These are phyloP conservation scores for Sicyos baderoa DNA, from an alignment of 306 rosid genomes.

Conservation along the genomic window DNA sequence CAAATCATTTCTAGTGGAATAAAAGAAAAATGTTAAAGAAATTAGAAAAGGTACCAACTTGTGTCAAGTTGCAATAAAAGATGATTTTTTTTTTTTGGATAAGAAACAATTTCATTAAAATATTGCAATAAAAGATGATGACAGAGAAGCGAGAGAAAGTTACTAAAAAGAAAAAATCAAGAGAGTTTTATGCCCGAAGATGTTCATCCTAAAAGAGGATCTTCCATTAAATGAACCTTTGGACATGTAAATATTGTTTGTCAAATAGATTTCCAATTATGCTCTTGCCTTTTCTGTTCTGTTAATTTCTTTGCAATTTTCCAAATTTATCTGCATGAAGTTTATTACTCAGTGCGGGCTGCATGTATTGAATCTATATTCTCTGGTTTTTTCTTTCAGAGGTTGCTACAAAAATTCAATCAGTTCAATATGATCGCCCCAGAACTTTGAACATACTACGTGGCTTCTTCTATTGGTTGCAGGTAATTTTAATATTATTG, in stretches of 20 bases:
- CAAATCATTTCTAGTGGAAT: no score
- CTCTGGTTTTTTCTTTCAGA: conserved; percentile 33
- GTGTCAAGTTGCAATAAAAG: no score
- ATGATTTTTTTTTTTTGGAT: no score
- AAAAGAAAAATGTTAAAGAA: no score
- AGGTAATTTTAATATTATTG: conserved; percentile 35
- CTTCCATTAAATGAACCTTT: not conserved
- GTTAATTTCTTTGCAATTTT: not conserved
- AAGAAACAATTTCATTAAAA: no score
- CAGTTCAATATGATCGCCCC: conserved; percentile 25
- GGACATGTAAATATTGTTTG: not conserved
- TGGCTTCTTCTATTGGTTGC: conserved; percentile 65
- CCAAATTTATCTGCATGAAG: not conserved
- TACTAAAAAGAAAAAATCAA: no score
- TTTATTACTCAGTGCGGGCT: not conserved
- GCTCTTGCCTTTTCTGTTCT: not conserved
- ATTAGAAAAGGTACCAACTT: no score
- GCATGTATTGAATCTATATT: not conserved
- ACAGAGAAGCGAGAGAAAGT: no score
- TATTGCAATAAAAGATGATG: no score
- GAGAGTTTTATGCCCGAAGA: no score
- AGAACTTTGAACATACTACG: conserved; percentile 54
- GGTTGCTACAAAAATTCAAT: conserved; percentile 26
- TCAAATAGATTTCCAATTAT: not conserved
- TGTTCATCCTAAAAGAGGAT: not conserved